phyloP scores from a whole-genome alignment of 352 stramenopile species.

The Stephanocyclus meneghinianus region DNA sequence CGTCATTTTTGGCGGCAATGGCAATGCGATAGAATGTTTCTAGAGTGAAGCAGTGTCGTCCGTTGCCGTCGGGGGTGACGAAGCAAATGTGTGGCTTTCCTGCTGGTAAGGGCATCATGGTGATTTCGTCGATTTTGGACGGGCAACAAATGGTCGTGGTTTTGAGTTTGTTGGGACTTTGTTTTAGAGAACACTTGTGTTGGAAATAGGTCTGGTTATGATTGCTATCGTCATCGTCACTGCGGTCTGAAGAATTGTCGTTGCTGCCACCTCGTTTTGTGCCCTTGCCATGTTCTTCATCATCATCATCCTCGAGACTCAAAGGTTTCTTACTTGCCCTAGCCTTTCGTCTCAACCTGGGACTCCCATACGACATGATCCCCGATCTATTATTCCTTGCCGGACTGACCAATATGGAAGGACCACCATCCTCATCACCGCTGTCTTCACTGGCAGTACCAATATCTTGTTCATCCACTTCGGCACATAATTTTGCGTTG shows the following conservation, averaged over 20 bases:
- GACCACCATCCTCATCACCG: slow-evolving; percentile 31
- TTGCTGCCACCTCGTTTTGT: too few relatives aligned
- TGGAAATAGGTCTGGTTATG: not conserved
- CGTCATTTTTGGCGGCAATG: slow-evolving; percentile 28
- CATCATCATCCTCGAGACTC: slow-evolving; percentile 19
- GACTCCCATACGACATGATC: slow-evolving; percentile 21
- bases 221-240: not conserved
- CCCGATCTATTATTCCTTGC: not conserved
- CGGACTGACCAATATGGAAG: slow-evolving; percentile 33
- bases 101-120: slow-evolving; percentile 53
- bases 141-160: slow-evolving; percentile 47
- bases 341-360: not conserved
- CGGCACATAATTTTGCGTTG: not conserved
- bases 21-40: slow-evolving; percentile 76
- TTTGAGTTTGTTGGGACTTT: slow-evolving; percentile 13
- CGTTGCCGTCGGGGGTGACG: slow-evolving; percentile 57
- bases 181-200: slow-evolving; percentile 7
- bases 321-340: slow-evolving; percentile 22
- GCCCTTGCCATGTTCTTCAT: not conserved
- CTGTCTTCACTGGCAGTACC: slow-evolving; percentile 42
- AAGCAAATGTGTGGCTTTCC: slow-evolving; percentile 71
- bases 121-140: slow-evolving; percentile 69
- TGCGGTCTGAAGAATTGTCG: not conserved
- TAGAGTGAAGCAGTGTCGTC: slow-evolving; percentile 70
- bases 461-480: slow-evolving; percentile 38